Base-by-base conservation (phyloP, 1,284 basidiomycete genomes). In the Boletus sp. region DNA sequence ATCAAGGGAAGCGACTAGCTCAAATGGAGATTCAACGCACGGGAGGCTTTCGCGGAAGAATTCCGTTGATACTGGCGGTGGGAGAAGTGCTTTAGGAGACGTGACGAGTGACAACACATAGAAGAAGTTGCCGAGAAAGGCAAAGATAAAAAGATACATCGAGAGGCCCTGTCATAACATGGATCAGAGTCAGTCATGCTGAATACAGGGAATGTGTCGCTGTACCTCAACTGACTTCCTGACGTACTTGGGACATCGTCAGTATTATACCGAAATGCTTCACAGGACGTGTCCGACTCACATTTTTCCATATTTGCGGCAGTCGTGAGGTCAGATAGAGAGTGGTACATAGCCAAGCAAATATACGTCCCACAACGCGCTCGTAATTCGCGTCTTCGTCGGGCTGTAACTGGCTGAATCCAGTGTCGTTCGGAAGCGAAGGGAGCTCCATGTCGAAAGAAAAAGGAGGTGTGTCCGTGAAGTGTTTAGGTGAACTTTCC, bases 241-340 rank as follows among this genome's bases (percentile, higher is more conserved):
- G 46, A 79, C 81, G 65, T 82, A 96, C 92, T 95, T 58, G 12
- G 33, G 14, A 23, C 32, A 44, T 12, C 9, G 13, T 51, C 36
- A 33, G 42, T 27, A 20, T 27, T 16, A 25, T 29, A 16, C 42
- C 25, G 48, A 48, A 49, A 35, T 48, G 30, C 33, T 19, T 17
- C 27, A 45, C 20, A 46, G 40, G n/a, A 49, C 27, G 34, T 40
- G 13, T 9, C 48, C n/a, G 7, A 82, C 91, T 68, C 64, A 94
- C 92, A 60, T 96, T 96, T 69, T 94, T 94, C 93, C 93, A 96
- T 55, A 97, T 95, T 67, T 96, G 94, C 23, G 94, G 94, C 59
- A 96, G 70, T 43, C 94, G 81, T 3, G 88, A 91, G 5, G 93
- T 95, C 22, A 97, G 71, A 68, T 97, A 97, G 17, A 95, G 72